Conservation (phyloP, 805 yeast genomes). For the Brettanomyces bruxellensis region DNA sequence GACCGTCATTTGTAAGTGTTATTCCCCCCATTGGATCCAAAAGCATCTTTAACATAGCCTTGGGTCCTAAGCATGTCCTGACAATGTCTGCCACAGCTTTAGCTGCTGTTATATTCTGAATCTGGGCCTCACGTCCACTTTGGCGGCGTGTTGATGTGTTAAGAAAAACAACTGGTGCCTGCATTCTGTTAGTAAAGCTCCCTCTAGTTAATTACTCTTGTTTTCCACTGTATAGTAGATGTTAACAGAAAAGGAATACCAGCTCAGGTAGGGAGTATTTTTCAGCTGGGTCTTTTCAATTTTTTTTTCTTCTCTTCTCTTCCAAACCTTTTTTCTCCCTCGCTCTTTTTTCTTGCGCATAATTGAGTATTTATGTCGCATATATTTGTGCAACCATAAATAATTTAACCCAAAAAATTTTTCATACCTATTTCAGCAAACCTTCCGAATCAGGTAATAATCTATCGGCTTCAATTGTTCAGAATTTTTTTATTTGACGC, state of each 20-base stretch:
- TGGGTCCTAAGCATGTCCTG: conserved; percentile 96
- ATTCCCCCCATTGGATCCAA: conserved; percentile 96
- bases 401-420: not conserved
- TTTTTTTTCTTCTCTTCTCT: too few species aligned
- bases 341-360: too few species aligned
- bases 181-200: conserved; percentile 32
- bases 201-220: not conserved
- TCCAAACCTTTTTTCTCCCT: too few species aligned
- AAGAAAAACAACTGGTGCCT: conserved; percentile 79
- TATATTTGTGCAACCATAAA: not conserved
- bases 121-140: conserved; percentile 94
- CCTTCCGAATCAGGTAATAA: too few species aligned
- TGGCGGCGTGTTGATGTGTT: conserved; percentile 89
- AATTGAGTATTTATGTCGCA: too few species aligned
- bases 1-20: conserved; percentile 96
- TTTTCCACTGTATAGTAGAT: too few species aligned
- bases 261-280: too few species aligned
- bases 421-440: too few species aligned
- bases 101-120: conserved; percentile 97
- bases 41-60: conserved; percentile 97
- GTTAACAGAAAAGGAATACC: too few species aligned
- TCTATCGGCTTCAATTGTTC: too few species aligned
- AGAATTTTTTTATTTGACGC: too few species aligned
- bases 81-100: conserved; percentile 96
- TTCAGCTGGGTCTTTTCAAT: too few species aligned